phyloP scores from a whole-genome alignment of 805 yeast species.

The Saturnispora ahearnii region DNA sequence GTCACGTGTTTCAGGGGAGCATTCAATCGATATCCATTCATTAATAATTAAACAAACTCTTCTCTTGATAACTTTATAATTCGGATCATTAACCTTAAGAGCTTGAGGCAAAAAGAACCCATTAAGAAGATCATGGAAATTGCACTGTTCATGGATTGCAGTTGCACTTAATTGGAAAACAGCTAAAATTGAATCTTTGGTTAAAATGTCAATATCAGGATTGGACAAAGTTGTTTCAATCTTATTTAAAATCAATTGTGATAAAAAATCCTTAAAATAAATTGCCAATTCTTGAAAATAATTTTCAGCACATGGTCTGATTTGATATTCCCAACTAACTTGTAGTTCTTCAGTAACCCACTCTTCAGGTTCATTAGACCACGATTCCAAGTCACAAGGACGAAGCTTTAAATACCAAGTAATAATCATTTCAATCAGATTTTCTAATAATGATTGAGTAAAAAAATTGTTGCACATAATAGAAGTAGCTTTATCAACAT shows the following conservation, averaged over 20 bases:
- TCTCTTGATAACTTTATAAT: constrained; percentile 59
- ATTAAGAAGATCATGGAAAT: constrained; percentile 55
- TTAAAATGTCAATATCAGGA: constrained; percentile 37
- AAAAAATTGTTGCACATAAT: constrained; percentile 47
- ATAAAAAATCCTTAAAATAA: constrained; percentile 47
- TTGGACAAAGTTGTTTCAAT: constrained; percentile 36
- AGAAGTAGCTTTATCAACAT: constrained; percentile 48
- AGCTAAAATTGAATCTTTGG: constrained; percentile 71
- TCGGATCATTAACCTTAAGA: constrained; percentile 32
- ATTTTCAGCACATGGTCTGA: constrained; percentile 81
- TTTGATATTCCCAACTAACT: constrained; percentile 72
- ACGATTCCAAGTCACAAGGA: constrained; percentile 68
- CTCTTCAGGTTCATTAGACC: constrained; percentile 87
- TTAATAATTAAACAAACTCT: constrained; percentile 67
- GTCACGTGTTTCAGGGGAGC: constrained; percentile 48
- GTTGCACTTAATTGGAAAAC: constrained; percentile 74
- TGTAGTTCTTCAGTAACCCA: constrained; percentile 79
- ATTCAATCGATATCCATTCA: constrained; percentile 71
- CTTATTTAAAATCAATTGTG: constrained; percentile 49
- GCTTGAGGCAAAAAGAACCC: constrained; percentile 64
- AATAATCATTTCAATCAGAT: constrained; percentile 58
- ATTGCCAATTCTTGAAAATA: constrained; percentile 68
- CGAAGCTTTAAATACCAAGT: constrained; percentile 65
- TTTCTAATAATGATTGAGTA: constrained; percentile 44
- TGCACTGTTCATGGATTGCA: constrained; percentile 54